Evolutionary conservation across 2,329 filamentous ascomycete genomes (phyloP).

Genomic region (Parastagonospora nodorum): DNA sequence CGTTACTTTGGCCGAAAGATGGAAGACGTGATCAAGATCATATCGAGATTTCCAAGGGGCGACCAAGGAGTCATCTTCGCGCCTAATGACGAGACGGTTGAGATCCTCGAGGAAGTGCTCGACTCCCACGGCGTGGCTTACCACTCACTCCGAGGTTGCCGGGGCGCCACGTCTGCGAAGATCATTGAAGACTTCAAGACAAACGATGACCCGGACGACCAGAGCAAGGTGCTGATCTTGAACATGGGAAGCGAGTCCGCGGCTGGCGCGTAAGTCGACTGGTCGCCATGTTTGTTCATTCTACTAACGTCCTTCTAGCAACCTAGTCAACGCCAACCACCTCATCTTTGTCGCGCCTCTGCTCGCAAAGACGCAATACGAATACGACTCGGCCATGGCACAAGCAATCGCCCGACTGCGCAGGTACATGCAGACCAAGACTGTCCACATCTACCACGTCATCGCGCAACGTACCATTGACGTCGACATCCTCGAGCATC

Average conservation of each 20-base stretch:
- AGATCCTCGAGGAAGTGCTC: slow-evolving; percentile 22
- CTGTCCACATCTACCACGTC: slow-evolving; percentile 69
- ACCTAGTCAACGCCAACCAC: slow-evolving; percentile 67
- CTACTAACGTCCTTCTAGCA: slow-evolving; percentile 47
- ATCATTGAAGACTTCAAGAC: slow-evolving; percentile 37
- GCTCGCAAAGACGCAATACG: slow-evolving; percentile 55
- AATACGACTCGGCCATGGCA: slow-evolving; percentile 63
- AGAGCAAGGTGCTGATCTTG: slow-evolving; percentile 60
- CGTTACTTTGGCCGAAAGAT: slow-evolving; percentile 38
- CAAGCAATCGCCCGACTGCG: slow-evolving; percentile 67
- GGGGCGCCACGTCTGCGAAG: slow-evolving; percentile 11
- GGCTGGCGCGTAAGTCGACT: slow-evolving; percentile 60
- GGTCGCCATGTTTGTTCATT: background rate
- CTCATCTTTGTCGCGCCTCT: slow-evolving; percentile 67
- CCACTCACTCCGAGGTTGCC: slow-evolving; percentile 16
- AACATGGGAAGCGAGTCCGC: slow-evolving; percentile 62
- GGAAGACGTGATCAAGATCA: slow-evolving; percentile 25
- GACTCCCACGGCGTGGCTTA: slow-evolving; percentile 20
- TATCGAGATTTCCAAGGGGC: slow-evolving; percentile 49
- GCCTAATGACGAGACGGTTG: slow-evolving; percentile 25
- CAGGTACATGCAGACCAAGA: slow-evolving; percentile 62
- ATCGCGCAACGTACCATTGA: slow-evolving; percentile 75
- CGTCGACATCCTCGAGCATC: slow-evolving; percentile 54
- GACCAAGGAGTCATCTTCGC: slow-evolving; percentile 38
- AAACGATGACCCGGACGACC: slow-evolving; percentile 24